Evolutionary conservation across 805 yeast genomes (phyloP).

Genomic region (Suhomyces prunicola): DNA sequence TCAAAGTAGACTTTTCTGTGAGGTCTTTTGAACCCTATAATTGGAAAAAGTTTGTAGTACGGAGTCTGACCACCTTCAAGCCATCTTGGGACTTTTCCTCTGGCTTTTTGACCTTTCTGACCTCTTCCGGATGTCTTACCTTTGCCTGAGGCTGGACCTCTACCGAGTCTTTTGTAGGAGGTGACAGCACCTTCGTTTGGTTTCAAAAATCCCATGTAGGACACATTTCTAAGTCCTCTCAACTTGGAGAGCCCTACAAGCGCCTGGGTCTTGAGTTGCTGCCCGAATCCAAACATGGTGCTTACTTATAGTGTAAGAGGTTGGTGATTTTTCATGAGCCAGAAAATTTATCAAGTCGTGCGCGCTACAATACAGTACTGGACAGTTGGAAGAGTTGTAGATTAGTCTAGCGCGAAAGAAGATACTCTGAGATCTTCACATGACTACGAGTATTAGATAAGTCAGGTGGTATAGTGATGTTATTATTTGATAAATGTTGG

Average conservation of each 20-base stretch:
- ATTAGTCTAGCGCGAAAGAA: too few species aligned
- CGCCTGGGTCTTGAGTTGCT: conserved; percentile 1
- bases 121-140: conserved; percentile 98
- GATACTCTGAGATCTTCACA: too few species aligned
- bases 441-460: too few species aligned
- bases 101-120: conserved; percentile 97
- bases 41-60: conserved; percentile 76
- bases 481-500: too few species aligned
- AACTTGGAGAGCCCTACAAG: neutral
- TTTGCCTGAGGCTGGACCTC: conserved; percentile 90
- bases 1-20: conserved; percentile 51
- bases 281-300: conserved; percentile 5
- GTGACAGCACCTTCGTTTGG: conserved; percentile 64
- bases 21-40: conserved; percentile 77
- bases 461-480: too few species aligned
- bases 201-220: conserved; percentile 45
- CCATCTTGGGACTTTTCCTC: conserved; percentile 87
- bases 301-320: neutral
- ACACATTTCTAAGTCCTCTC: conserved; percentile 1
- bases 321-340: neutral
- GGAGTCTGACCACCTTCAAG: conserved; percentile 99
- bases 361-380: neutral
- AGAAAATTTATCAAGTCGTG: conserved; percentile 6
- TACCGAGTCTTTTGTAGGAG: conserved; percentile 73
- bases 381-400: neutral